Base-by-base conservation (phyloP, 2,329 filamentous ascomycete species). In the Phialemoniopsis sp. region DNA sequence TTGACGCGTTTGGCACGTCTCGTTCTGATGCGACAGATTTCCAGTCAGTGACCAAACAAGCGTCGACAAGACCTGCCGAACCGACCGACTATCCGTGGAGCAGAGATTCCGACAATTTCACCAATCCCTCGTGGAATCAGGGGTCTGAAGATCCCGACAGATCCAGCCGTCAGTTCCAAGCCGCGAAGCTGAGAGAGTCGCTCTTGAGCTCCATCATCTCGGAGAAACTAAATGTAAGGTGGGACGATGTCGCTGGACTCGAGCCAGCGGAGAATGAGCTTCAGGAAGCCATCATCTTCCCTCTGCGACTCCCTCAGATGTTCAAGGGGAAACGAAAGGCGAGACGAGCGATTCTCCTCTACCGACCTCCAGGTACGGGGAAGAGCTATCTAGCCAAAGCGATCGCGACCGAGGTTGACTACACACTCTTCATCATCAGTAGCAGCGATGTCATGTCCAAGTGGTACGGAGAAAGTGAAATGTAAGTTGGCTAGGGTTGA, bases 301-400 rank as follows among this genome's bases (percentile, higher is more conserved):
- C 48, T 10, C 34, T 36, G 13, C 39, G 36, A 13, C 47, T 42
- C 37, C 48, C 41, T 31, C 39, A 46, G 32, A 42, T 47, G 66
- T 45, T 46, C 31, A 33, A 44, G 32, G 42, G 38, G 15, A 38
- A 44, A 13, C 45, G 40, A 33, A 43, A 38, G 36, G 32, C 41
- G 15, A 37, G 33, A 9, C 37, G 38, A 8, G 39, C 37, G 18
- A 56, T 71, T 43, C 60, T 80, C 2, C 63, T 80, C 4, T 76
- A 77, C 5, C 77, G 77, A 0, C 60, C 80, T 4, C 76, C 76
- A 3, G 80, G 76, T 46, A 70, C 71, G 3, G 58, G 80, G 14
- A 76, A 80, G 51, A 80, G 80, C 72, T 67, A 70, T 39, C 66
- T 74, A 7, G 63, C 70, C 13, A 79, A 76, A 1, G 68, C 66